Conservation (phyloP, 805 yeast genomes). For the Candida argentea region DNA sequence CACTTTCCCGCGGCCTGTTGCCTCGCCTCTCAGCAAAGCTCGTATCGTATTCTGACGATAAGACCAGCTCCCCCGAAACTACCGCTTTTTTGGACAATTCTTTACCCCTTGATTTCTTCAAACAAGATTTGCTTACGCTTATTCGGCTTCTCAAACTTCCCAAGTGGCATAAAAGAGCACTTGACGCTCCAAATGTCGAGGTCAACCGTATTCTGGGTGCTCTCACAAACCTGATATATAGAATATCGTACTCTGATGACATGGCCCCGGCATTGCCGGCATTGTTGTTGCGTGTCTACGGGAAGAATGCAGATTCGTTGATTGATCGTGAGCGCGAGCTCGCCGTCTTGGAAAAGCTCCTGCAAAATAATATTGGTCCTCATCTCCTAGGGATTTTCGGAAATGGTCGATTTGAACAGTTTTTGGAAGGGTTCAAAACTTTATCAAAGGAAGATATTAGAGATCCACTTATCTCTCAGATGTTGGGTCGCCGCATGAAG, state of each 20-base stretch:
- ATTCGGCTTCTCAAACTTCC: slow-evolving; percentile 56
- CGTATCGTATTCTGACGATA: slow-evolving; percentile 18
- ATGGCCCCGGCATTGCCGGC: slow-evolving; percentile 38
- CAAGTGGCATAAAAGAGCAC: slow-evolving; percentile 63
- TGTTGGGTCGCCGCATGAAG: slow-evolving; percentile 93
- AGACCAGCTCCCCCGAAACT: slow-evolving; percentile 35
- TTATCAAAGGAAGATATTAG: slow-evolving; percentile 65
- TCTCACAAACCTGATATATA: slow-evolving; percentile 81
- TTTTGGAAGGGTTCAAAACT: slow-evolving; percentile 71
- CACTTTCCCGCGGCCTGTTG: slow-evolving; percentile 25
- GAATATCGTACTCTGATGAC: slow-evolving; percentile 44
- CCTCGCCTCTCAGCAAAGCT: slow-evolving; percentile 18
- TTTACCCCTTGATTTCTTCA: slow-evolving; percentile 76
- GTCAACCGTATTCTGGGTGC: slow-evolving; percentile 82
- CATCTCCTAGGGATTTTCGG: slow-evolving; percentile 77
- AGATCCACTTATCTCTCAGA: slow-evolving; percentile 63
- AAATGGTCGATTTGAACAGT: slow-evolving; percentile 93
- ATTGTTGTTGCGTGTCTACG: slow-evolving; percentile 73
- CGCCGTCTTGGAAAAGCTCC: slow-evolving; percentile 58
- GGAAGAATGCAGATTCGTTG: slow-evolving; percentile 74
- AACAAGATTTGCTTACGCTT: slow-evolving; percentile 64
- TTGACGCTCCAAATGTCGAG: slow-evolving; percentile 31
- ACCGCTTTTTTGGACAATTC: slow-evolving; percentile 64
- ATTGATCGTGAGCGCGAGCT: slow-evolving; percentile 83
- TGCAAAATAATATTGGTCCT: slow-evolving; percentile 79